These are phyloP conservation scores for Zelopaecilomyces penicillatus DNA, from an alignment of 2,329 filamentous ascomycete genomes.

Conservation along the genomic window DNA sequence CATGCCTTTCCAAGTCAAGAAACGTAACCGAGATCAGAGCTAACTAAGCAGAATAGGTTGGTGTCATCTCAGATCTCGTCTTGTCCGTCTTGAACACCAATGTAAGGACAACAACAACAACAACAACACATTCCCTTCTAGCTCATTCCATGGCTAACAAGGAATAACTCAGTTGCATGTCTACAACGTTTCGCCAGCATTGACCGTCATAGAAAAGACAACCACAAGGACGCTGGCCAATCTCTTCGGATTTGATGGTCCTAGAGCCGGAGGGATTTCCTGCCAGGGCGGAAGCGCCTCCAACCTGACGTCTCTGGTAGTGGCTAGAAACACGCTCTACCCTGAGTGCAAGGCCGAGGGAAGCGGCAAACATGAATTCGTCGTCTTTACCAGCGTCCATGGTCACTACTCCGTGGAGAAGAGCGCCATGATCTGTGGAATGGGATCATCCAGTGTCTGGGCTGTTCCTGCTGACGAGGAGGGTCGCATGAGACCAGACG, in stretches of 20 bases:
- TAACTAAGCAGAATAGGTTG: constrained; percentile 45
- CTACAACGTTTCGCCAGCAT: constrained; percentile 83
- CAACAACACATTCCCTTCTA: neutral
- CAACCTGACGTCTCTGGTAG: constrained; percentile 76
- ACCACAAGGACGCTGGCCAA: constrained; percentile 65
- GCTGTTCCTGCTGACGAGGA: constrained; percentile 62
- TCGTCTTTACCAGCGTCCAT: constrained; percentile 80
- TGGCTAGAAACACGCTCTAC: constrained; percentile 80
- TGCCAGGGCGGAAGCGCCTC: constrained; percentile 78
- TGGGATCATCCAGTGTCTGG: constrained; percentile 68
- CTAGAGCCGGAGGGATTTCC: constrained; percentile 63
- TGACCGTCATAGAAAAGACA: constrained; percentile 80
- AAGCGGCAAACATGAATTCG: constrained; percentile 57
- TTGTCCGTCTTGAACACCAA: constrained; percentile 88
- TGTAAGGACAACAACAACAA: constrained; percentile 32
- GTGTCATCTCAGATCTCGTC: constrained; percentile 75
- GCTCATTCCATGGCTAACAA: neutral
- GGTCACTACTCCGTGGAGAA: constrained; percentile 95
- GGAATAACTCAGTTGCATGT: constrained; percentile 60
- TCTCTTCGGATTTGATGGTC: constrained; percentile 67
- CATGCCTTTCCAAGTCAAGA: neutral
- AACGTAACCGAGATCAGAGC: neutral
- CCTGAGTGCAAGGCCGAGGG: constrained; percentile 69
- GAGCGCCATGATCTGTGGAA: constrained; percentile 80
- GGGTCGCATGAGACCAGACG: constrained; percentile 62